phyloP scores from a whole-genome alignment of 2,329 filamentous ascomycete genomes.

The Penicillium sp. region DNA sequence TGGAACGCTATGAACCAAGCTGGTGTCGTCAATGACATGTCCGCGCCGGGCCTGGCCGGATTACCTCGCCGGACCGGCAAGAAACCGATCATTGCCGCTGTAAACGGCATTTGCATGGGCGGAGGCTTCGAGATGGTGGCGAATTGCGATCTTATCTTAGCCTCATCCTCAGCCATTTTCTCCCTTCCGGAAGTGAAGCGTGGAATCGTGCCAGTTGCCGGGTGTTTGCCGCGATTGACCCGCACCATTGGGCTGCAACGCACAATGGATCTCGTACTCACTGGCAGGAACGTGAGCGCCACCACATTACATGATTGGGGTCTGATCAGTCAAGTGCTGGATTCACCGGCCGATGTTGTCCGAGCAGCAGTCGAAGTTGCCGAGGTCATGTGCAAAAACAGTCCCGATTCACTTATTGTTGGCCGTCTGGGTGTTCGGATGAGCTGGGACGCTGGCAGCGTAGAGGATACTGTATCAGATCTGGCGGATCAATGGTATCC shows the following conservation, averaged over 20 bases:
- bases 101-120: slow-evolving; percentile 73
- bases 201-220: slow-evolving; percentile 70
- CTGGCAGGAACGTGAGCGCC: slow-evolving; percentile 61
- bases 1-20: slow-evolving; percentile 53
- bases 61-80: slow-evolving; percentile 65
- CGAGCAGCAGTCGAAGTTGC: slow-evolving; percentile 58
- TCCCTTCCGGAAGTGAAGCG: slow-evolving; percentile 69
- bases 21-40: slow-evolving; percentile 34
- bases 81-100: slow-evolving; percentile 74
- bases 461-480: slow-evolving; percentile 59
- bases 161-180: slow-evolving; percentile 57
- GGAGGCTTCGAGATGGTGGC: slow-evolving; percentile 75
- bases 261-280: slow-evolving; percentile 69
- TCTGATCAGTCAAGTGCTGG: slow-evolving; percentile 66
- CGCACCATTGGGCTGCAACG: slow-evolving; percentile 66
- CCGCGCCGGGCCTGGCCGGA: slow-evolving; percentile 61
- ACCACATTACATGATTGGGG: slow-evolving; percentile 65
- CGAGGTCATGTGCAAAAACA: slow-evolving; percentile 60
- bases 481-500: slow-evolving; percentile 60
- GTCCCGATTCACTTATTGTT: slow-evolving; percentile 72
- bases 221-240: slow-evolving; percentile 66
- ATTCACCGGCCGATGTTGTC: slow-evolving; percentile 30
- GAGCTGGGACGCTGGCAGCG: slow-evolving; percentile 69
- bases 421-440: slow-evolving; percentile 66
- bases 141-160: slow-evolving; percentile 67